Evolutionary conservation across 306 rosid genomes (phyloP).

Genomic region (Senna siamea): DNA sequence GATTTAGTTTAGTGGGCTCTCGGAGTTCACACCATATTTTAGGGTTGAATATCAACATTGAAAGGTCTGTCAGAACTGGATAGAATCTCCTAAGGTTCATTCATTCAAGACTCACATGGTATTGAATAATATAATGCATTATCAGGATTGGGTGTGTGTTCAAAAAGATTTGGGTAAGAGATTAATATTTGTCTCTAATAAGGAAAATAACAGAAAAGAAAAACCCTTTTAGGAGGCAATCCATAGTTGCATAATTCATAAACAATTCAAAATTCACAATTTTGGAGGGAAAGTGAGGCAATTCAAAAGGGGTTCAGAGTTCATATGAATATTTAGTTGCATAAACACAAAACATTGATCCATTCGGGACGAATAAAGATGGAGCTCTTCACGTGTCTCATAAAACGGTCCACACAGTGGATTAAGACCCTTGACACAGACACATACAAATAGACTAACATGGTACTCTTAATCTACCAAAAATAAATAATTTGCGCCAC

Average conservation of each 20-base stretch:
- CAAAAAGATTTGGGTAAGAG: background rate
- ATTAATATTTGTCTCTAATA: background rate
- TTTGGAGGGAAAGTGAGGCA: slow-evolving; percentile 40
- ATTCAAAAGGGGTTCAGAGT: slow-evolving; percentile 14
- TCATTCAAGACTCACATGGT: background rate
- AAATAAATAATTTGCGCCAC: background rate
- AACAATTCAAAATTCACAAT: background rate
- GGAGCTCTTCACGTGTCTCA: slow-evolving; percentile 49
- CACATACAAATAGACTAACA: background rate
- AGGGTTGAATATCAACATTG: slow-evolving; percentile 5
- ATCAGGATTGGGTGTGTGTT: background rate
- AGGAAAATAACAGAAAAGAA: background rate
- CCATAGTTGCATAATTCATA: no score
- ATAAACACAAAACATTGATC: background rate
- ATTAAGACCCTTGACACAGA: slow-evolving; percentile 45
- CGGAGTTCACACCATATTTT: background rate
- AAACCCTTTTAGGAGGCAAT: background rate
- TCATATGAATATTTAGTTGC: background rate
- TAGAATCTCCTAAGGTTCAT: background rate
- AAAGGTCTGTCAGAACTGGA: background rate
- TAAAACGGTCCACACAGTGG: slow-evolving; percentile 35
- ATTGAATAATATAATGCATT: background rate
- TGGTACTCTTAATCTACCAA: background rate
- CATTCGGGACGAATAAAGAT: slow-evolving; percentile 30
- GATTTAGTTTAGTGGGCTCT: background rate